Conservation (phyloP, 2,329 filamentous ascomycete species). For the Phyllosticta citriasiana region DNA sequence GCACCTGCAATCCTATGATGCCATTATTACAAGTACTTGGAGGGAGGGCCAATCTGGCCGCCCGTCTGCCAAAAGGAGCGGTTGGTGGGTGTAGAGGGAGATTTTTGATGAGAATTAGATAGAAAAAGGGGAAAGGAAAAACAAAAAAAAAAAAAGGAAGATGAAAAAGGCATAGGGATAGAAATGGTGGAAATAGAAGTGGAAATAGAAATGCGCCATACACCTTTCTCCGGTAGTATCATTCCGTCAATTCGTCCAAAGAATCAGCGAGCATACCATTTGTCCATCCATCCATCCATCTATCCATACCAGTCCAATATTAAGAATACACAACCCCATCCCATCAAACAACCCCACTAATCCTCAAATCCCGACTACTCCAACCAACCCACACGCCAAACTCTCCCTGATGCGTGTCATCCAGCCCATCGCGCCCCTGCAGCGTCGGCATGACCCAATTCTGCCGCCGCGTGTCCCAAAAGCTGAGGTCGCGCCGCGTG, state of each 20-base stretch:
- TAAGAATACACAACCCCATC: background rate
- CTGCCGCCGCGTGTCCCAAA: slow-evolving; percentile 30
- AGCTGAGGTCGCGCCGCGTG: slow-evolving; percentile 32
- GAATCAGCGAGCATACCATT: too few relatives aligned
- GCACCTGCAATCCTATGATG: too few relatives aligned
- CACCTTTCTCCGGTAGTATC: background rate
- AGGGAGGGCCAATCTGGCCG: too few relatives aligned
- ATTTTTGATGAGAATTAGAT: too few relatives aligned
- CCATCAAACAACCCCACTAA: slow-evolving; percentile 4
- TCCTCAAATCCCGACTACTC: slow-evolving; percentile 5
- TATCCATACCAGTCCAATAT: background rate
- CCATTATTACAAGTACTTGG: too few relatives aligned
- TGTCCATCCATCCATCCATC: background rate
- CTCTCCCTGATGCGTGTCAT: background rate
- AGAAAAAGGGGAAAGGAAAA: background rate
- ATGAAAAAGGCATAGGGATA: background rate
- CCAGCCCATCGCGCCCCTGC: background rate
- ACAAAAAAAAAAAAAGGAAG: background rate
- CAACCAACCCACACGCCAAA: slow-evolving; percentile 10
- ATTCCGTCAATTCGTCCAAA: too few relatives aligned
- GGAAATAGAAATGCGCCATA: background rate
- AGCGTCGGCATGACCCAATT: slow-evolving; percentile 26
- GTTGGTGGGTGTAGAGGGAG: background rate
- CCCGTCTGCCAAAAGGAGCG: too few relatives aligned
- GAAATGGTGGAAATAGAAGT: background rate